phyloP scores from a whole-genome alignment of 441 rosid species.

The Syzygium malaccense region DNA sequence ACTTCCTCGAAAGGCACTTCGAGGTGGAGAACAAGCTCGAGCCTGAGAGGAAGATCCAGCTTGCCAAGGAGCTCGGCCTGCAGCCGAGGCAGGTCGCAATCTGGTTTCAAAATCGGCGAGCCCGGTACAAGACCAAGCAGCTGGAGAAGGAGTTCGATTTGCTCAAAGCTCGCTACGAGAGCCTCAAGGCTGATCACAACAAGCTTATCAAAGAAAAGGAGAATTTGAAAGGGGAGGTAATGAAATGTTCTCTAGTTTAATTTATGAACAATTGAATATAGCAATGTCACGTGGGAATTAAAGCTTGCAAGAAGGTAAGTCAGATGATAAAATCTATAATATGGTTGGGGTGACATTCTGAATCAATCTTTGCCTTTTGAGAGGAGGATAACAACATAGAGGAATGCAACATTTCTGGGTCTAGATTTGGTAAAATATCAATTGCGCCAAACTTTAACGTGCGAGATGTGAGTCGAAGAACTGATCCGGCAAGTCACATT shows the following conservation, averaged over 20 bases:
- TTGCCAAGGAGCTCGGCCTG: slow-evolving; percentile 12
- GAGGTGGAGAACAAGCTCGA: slow-evolving; percentile 15
- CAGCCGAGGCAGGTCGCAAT: slow-evolving; percentile 13
- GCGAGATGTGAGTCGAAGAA: neutral
- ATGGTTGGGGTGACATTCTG: neutral
- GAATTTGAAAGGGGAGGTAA: slow-evolving; percentile 1
- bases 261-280: neutral
- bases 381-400: neutral
- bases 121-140: slow-evolving; percentile 10
- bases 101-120: slow-evolving; percentile 17
- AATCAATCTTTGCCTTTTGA: neutral
- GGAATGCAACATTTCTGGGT: neutral
- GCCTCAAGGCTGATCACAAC: slow-evolving; percentile 1
- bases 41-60: slow-evolving; percentile 9
- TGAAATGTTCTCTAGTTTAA: neutral
- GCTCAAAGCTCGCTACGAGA: neutral
- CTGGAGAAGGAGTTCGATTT: slow-evolving; percentile 12
- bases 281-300: neutral
- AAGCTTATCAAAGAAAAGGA: slow-evolving; percentile 3
- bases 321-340: neutral
- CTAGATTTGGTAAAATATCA: neutral
- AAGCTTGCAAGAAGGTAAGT: neutral
- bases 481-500: neutral
- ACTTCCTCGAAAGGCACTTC: slow-evolving; percentile 5
- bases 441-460: neutral